Base-by-base conservation (phyloP, 495 filamentous ascomycete genomes). In the Aspergillus sclerotiicarbonarius region DNA sequence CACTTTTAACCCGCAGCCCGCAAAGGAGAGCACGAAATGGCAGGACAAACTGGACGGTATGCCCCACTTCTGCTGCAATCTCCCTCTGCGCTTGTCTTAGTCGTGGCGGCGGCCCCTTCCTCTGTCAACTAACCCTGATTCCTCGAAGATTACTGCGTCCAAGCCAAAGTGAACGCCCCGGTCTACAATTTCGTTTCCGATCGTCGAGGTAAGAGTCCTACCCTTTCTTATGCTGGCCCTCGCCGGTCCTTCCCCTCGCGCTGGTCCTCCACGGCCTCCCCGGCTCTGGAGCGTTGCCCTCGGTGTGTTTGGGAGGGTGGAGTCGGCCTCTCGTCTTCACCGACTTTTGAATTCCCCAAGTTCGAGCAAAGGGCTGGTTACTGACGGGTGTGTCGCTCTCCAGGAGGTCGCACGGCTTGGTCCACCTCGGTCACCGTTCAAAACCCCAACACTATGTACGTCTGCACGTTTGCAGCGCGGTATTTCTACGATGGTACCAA, bases 401-500 rank as follows among this genome's bases (percentile, higher is more conserved):
- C 66, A 96, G 91, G 92, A 65, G 91, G 91, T 61, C 87, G 92
- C 60, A 96, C 92, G 32, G 92, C 92, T 51, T 96, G 92, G 92
- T 92, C 91, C 49, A 85, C 83, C 72, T 80, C 74, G 33, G 88
- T 95, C 57, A 80, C 71, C 13, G 76, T 93, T 54, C 65, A 73
- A 59, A 81, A 84, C 56, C 37, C 37, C 5, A 41, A 4, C 13
- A 15, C 37, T 12, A 65, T 76, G 45, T 67, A 41, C 13, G 12
- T n/a, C 13, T n/a, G 13, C 37, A 41, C 67, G 45, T 76, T 87
- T 66, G 56, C 75, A 8, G 92, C 91, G 39, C 85, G 90, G 56
- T 95, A 86, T 76, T 96, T 90, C 91, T 96, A 95, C 72, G 91
- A 95, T 70, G 92, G 90, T 37, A 82, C 91, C 74, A 83, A 92